Base-by-base conservation (phyloP, 768 basidiomycete species). In the Atractiella rhizophila region DNA sequence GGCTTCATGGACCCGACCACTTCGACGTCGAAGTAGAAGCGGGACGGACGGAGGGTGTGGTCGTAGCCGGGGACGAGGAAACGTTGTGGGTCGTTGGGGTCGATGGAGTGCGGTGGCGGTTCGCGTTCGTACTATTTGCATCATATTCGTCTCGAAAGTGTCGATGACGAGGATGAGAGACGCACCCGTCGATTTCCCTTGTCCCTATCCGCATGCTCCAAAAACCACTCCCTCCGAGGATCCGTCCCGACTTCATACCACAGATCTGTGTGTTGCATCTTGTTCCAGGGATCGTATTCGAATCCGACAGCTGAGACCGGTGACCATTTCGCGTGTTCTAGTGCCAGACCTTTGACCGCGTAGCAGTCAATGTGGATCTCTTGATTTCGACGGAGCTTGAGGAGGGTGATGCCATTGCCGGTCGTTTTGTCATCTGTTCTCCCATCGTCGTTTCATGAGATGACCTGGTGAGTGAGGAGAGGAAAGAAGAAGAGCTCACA, bases 241-340 rank as follows among this genome's bases (percentile, higher is more conserved):
- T 85, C 73, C 19, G 64, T 67, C 59, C 53, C 53, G 23, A 55
- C 53, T 49, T 98, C 91, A 55, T 66, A 81, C 91, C 91, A 96
- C 59, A 91, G 72, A 2, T 76, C 72, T 3, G 91, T 96, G 60
- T 98, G 91, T 39, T 85, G 72, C 25, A 98, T 66, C 58, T 83
- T 83, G 63, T 98, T 98, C 64, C 94, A 69, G 11, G 91, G 91
- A 59, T 98, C 91, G 48, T 98, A 98, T 62, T 98, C 91, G 49
- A 88, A 96, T 7, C 75, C 71, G 15, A 98, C 74, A 7, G 91
- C 83, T 2, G 83, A 78, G 45, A 85, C 79, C 11, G 91, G 88
- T 0, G 83, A 88, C 82, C 88, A 98, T 62, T 98, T 98, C 11
- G 91, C 85, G 56, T 98, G 91, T 57, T 91, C 83, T 64, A 94